Base-by-base conservation (phyloP, 2,329 filamentous ascomycete species). In the Beauveria varroae region DNA sequence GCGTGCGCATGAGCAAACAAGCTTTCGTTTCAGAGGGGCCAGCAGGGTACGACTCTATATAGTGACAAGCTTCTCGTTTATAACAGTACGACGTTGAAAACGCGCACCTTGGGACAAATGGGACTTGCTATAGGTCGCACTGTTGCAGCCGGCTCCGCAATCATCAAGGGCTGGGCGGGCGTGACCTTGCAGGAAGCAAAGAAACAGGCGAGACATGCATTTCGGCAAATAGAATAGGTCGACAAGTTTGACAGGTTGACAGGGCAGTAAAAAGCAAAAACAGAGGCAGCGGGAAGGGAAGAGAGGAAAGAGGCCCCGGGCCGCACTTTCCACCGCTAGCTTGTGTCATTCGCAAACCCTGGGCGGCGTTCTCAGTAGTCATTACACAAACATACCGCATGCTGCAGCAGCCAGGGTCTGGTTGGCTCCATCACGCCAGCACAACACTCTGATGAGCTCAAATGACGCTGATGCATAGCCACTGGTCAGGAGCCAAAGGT, bases 281-380 rank as follows among this genome's bases (percentile, higher is more conserved):
- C 12, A 50, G 9, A 9, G 57, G n/a, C 49, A 30, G 12, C 49
- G 57, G 49, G 30, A 50, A 6, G 44, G 16, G 7, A 40, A 52
- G 26, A 51, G 34, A 10, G 44, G 16, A 6, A 40, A 52, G n/a
- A 44, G 34, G 20, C 9, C 14, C 1, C 57, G 49, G 49, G 57
- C 57, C 57, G 57, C 57, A 59, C 10, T 52, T 59, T 8, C 57
- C 40, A 52, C 47, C 49, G 3, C 57, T 52, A 46, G 57, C 37
- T 44, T 44, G 22, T 37, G 3, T 26, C n/a, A 28, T 34, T 59
- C 6, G 34, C 9, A 12, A 34, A 44, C 9, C 5, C 10, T 30
- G 30, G 30, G 30, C 30, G 30, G 10, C 30, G 10, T 10, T 10
- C 2, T 10, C 7, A 30, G 28, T 34, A 12, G 10, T 34, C 5